Percentiles rank a stretch among this genome's conserved stretches.
These are phyloP conservation scores for Ustilago vetiveriae DNA, from an alignment of 1,284 basidiomycete genomes.

Conservation along the genomic window DNA sequence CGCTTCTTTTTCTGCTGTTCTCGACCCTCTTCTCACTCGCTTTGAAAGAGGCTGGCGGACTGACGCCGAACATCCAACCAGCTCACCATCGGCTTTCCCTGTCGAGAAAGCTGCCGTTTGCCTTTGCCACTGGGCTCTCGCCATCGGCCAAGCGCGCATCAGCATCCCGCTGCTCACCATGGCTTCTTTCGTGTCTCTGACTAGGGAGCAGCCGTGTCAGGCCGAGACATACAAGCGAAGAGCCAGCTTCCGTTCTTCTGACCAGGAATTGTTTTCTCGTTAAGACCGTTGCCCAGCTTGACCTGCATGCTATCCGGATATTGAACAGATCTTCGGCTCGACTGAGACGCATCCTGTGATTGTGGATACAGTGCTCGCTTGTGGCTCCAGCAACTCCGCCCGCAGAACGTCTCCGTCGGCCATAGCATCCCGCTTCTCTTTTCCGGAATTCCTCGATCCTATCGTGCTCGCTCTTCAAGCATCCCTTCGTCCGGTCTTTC, in stretches of 20 bases:
- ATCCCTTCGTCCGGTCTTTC: neutral
- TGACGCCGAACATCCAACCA: neutral
- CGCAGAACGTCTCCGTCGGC: constrained; percentile 8
- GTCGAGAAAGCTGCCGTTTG: too few relatives aligned
- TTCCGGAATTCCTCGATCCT: constrained; percentile 1
- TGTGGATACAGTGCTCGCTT: constrained; percentile 15
- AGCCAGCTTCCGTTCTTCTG: too few relatives aligned
- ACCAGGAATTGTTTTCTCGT: too few relatives aligned
- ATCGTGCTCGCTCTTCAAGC: neutral
- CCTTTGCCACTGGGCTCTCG: neutral
- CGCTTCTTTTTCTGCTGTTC: constrained; percentile 7
- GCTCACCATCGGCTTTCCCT: too few relatives aligned
- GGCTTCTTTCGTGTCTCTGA: too few relatives aligned
- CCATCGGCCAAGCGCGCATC: constrained; percentile 1
- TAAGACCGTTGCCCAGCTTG: too few relatives aligned
- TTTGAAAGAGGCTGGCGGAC: too few relatives aligned
- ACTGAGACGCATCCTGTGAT: constrained; percentile 6
- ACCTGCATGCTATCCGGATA: too few relatives aligned
- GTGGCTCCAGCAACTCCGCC: constrained; percentile 6
- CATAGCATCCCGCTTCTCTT: too few relatives aligned
- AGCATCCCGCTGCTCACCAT: neutral
- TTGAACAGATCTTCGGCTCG: neutral
- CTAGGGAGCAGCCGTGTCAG: too few relatives aligned
- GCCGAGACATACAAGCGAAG: too few relatives aligned
- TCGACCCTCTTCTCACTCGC: neutral